These are phyloP conservation scores for Penicillium occitanis DNA, from an alignment of 2,329 filamentous ascomycete genomes.

Conservation along the genomic window DNA sequence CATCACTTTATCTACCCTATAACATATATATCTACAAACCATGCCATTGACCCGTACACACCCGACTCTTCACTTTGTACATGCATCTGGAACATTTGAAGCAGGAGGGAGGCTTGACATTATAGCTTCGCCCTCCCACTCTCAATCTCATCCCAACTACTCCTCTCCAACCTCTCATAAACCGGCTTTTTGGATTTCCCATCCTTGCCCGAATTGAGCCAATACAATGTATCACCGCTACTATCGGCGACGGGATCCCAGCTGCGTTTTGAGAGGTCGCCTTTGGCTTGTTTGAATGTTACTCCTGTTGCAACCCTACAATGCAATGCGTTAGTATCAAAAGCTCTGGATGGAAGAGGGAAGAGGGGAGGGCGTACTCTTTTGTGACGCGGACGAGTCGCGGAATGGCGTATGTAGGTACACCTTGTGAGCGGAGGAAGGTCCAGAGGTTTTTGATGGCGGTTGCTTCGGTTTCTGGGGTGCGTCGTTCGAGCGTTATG, in stretches of 20 bases:
- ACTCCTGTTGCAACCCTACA: constrained; percentile 47
- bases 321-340: not conserved
- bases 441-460: constrained; percentile 43
- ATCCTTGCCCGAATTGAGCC: constrained; percentile 36
- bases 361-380: constrained; percentile 36
- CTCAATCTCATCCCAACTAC: constrained; percentile 45
- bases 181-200: constrained; percentile 7
- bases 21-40: not conserved
- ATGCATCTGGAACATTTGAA: too few species aligned
- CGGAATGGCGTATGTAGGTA: constrained; percentile 50
- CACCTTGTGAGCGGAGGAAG: constrained; percentile 44
- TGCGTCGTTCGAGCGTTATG: constrained; percentile 43
- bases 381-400: constrained; percentile 49
- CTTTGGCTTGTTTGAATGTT: constrained; percentile 54
- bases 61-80: too few species aligned
- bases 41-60: not conserved
- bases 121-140: constrained; percentile 46
- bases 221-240: constrained; percentile 44
- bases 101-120: not conserved
- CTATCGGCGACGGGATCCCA: constrained; percentile 36
- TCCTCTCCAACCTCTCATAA: constrained; percentile 41
- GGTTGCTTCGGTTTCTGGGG: constrained; percentile 29
- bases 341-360: not conserved
- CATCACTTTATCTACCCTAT: not conserved
- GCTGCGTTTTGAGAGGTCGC: constrained; percentile 43